Evolutionary conservation across 805 yeast species (phyloP).

Genomic region (Ogataea henricii): DNA sequence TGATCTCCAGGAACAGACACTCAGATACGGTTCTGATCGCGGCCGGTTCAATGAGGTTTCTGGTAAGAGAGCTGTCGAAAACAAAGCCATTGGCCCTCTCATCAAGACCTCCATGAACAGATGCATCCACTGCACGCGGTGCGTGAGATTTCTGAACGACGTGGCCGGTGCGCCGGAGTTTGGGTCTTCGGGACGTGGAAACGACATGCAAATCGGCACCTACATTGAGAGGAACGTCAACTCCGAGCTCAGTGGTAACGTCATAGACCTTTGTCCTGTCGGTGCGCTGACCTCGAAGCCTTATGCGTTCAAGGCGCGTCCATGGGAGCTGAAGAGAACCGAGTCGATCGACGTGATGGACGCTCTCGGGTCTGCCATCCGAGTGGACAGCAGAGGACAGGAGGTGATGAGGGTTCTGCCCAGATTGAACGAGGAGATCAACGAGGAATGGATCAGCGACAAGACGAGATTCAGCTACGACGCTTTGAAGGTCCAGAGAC

Average conservation of each 20-base stretch:
- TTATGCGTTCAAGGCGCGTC: conserved; percentile 88
- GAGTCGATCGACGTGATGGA: conserved; percentile 85
- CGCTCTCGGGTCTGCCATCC: conserved; percentile 77
- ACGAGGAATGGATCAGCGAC: conserved; percentile 91
- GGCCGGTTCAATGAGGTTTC: conserved; percentile 80
- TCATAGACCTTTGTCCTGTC: conserved; percentile 86
- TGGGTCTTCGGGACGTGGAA: conserved; percentile 88
- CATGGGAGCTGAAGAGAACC: conserved; percentile 90
- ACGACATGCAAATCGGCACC: conserved; percentile 90
- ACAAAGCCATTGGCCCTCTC: conserved; percentile 86
- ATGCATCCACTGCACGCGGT: conserved; percentile 89
- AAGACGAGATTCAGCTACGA: conserved; percentile 84
- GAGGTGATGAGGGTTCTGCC: conserved; percentile 88
- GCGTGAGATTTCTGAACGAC: conserved; percentile 87
- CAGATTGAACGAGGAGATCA: conserved; percentile 80
- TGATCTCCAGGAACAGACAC: conserved; percentile 85
- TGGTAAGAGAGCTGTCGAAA: conserved; percentile 89
- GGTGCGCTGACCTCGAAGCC: conserved; percentile 92
- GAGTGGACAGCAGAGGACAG: conserved; percentile 85
- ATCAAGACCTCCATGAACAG: conserved; percentile 91
- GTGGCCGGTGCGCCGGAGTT: conserved; percentile 92
- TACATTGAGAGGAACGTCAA: conserved; percentile 82
- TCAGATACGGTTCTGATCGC: conserved; percentile 82
- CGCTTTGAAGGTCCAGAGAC: conserved; percentile 82
- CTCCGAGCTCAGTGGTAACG: conserved; percentile 83